Conservation (phyloP, 2,329 filamentous ascomycete genomes). For the Curvularia sp. region DNA sequence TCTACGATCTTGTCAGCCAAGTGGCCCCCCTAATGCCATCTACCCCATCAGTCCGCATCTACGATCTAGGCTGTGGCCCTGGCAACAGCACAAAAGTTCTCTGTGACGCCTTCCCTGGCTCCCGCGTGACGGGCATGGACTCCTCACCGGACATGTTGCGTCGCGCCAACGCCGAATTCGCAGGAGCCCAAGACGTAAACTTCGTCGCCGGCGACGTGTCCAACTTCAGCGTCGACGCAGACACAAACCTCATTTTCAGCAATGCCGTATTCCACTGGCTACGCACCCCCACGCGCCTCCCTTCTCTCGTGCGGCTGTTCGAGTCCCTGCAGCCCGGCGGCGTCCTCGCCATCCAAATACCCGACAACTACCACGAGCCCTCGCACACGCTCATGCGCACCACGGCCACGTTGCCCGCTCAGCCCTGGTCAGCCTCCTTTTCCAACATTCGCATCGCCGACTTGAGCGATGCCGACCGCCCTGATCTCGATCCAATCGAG, state of each 20-base stretch:
- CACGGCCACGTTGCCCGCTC: conserved; percentile 40
- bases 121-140: conserved; percentile 61
- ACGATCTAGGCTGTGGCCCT: conserved; percentile 68
- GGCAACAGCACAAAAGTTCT: conserved; percentile 65
- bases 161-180: conserved; percentile 53
- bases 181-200: conserved; percentile 40
- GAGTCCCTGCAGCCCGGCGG: conserved; percentile 53
- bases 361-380: conserved; percentile 60
- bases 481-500: conserved; percentile 59
- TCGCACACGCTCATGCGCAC: conserved; percentile 62
- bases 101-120: conserved; percentile 56
- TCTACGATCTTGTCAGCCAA: conserved; percentile 61
- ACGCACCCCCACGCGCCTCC: conserved; percentile 53
- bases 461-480: conserved; percentile 22
- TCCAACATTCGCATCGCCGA: conserved; percentile 28
- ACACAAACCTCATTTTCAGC: conserved; percentile 57
- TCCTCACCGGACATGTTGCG: conserved; percentile 64
- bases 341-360: conserved; percentile 63
- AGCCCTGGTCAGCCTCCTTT: conserved; percentile 52
- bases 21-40: conserved; percentile 48
- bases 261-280: conserved; percentile 70
- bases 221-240: conserved; percentile 47
- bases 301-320: conserved; percentile 56
- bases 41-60: conserved; percentile 51
- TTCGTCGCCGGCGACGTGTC: conserved; percentile 59